phyloP scores from a whole-genome alignment of 2,329 filamentous ascomycete genomes.

The Nannizzia gypsea region DNA sequence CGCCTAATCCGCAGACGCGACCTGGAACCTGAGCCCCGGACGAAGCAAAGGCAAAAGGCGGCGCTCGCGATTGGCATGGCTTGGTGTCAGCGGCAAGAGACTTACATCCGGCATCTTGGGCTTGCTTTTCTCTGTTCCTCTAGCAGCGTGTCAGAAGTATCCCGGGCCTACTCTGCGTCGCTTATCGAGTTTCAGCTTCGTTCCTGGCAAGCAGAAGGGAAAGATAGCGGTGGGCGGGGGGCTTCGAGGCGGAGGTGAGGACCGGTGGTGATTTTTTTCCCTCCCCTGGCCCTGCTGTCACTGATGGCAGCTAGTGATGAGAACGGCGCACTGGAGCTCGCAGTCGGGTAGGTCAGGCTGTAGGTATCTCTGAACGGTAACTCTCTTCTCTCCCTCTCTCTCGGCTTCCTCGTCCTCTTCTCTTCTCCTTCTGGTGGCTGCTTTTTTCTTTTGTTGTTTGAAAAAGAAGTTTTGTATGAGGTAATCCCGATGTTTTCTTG shows the following conservation, averaged over 20 bases:
- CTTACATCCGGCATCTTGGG: conserved; percentile 37
- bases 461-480: not conserved
- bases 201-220: not conserved
- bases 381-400: no score
- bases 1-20: not conserved
- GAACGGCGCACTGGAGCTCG: not conserved
- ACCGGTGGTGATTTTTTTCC: no score
- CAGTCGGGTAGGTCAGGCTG: no score
- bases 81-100: conserved; percentile 5
- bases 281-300: not conserved
- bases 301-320: not conserved
- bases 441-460: not conserved
- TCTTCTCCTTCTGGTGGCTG: not conserved
- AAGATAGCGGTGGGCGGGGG: not conserved
- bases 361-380: no score
- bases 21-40: not conserved
- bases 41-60: not conserved
- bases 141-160: not conserved
- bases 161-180: not conserved
- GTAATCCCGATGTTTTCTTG: not conserved
- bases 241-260: not conserved
- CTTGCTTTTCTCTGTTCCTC: not conserved
- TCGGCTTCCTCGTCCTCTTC: not conserved
- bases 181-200: not conserved
- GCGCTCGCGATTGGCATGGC: not conserved